phyloP scores from a whole-genome alignment of 78 protist genomes.

The Protostelium mycophagum region DNA sequence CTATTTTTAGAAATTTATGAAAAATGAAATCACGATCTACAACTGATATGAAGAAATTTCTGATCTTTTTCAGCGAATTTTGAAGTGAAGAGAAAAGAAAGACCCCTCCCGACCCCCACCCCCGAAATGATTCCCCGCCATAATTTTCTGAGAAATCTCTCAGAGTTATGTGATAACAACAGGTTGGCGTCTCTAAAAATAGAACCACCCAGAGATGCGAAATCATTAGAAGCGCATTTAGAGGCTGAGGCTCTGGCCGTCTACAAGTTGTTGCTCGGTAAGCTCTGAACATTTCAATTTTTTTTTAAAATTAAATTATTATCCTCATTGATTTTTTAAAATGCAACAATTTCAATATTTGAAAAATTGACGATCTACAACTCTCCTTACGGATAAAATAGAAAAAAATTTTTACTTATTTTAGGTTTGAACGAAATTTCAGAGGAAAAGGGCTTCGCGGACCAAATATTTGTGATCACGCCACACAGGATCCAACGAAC shows the following conservation, averaged over 20 bases:
- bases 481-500: background rate
- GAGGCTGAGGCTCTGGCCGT: background rate
- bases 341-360: too few relatives aligned
- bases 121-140: too few relatives aligned
- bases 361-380: too few relatives aligned
- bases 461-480: background rate
- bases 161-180: background rate
- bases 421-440: background rate
- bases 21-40: too few relatives aligned
- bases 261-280: background rate
- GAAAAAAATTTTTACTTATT: too few relatives aligned
- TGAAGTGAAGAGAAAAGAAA: background rate
- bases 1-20: too few relatives aligned
- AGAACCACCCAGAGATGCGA: background rate
- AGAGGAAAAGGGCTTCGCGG: background rate
- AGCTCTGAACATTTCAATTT: too few relatives aligned
- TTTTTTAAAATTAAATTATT: too few relatives aligned
- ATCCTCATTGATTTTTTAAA: too few relatives aligned
- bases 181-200: background rate
- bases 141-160: too few relatives aligned
- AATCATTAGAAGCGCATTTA: background rate
- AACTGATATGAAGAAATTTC: too few relatives aligned
- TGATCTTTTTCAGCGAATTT: background rate
- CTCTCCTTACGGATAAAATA: too few relatives aligned
- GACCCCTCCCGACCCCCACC: background rate